phyloP scores from a whole-genome alignment of 371 early-diverging fungal genomes.

The Syncephalastrum racemosum region DNA sequence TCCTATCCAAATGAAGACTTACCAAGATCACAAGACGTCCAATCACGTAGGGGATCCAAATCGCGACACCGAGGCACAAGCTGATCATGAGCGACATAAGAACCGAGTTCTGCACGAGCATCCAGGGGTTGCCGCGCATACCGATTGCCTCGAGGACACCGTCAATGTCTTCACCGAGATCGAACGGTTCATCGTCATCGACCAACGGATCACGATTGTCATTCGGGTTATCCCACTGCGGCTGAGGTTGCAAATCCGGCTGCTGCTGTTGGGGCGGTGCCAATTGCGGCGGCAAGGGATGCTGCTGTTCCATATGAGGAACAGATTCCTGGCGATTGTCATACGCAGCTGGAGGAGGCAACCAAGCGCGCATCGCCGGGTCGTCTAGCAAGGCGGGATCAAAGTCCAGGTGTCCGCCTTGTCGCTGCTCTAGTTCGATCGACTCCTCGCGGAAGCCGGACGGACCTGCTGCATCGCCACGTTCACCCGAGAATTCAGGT shows the following conservation, averaged over 20 bases:
- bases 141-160: conserved; percentile 89
- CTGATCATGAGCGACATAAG: conserved; percentile 75
- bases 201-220: conserved; percentile 24
- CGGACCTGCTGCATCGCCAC: too few relatives aligned
- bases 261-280: background rate
- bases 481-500: conserved; percentile 9
- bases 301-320: background rate
- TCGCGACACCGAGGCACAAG: conserved; percentile 65
- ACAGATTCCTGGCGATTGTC: background rate
- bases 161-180: conserved; percentile 71
- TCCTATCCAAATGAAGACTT: conserved; percentile 5
- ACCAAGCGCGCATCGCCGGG: background rate
- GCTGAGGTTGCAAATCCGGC: conserved; percentile 2
- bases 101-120: conserved; percentile 76
- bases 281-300: background rate
- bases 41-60: conserved; percentile 76
- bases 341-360: background rate
- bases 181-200: conserved; percentile 50
- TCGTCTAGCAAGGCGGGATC: background rate
- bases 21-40: conserved; percentile 60
- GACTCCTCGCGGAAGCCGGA: too few relatives aligned
- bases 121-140: conserved; percentile 78
- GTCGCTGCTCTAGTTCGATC: too few relatives aligned
- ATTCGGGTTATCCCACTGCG: conserved; percentile 17
- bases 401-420: background rate